Evolutionary conservation across 331 rosid genomes (phyloP), one percentile per base, ranked within the genome.

Genomic region (Telfairia occidentalis): DNA sequence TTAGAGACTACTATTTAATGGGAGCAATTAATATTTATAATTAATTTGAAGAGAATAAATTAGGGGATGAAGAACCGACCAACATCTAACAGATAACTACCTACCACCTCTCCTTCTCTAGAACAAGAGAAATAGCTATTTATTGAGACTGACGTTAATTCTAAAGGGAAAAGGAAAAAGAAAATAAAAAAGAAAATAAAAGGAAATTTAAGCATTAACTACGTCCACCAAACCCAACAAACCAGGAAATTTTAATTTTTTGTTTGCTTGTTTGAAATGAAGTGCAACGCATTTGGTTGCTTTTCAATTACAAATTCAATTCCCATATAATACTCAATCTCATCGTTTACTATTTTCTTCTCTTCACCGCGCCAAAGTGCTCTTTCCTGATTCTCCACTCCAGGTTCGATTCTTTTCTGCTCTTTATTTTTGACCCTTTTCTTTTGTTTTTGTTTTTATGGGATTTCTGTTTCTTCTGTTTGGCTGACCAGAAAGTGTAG

Each of bases 171-270:
- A 69, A 24, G 16, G 1, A 40, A 40, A 66, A 21, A 10, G 0
- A 60, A 38, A 65, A 57, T 11, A 3, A 19, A 65, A 38, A 63
- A 7, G 35, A 37, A 28, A 15, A 15, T 1, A n/a, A 34, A 15
- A 2, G 7, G 8, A 70, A 67, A 11, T 21, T 15, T 46, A 24
- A 42, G 75, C 75, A 71, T 71, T 71, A 15, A 71, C 59, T 16
- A 71, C 59, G 58, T 16, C 42, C 75, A 71, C 75, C 75, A 71
- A 71, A 71, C 75, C 75, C 75, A 71, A 71, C 57, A 71, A 46
- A 46, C 4, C 0, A 4, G 42, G 42, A 67, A 42, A 40, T 40
- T 66, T 23, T 5, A 11, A 7, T 35, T 65, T 32, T 0, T 60
- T 9, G 16, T 63, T 63, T n/a, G 46, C 29, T 37, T 65, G 4